These are phyloP conservation scores for Penicillium sp. DNA, from an alignment of 2,329 filamentous ascomycete species.

Conservation along the genomic window DNA sequence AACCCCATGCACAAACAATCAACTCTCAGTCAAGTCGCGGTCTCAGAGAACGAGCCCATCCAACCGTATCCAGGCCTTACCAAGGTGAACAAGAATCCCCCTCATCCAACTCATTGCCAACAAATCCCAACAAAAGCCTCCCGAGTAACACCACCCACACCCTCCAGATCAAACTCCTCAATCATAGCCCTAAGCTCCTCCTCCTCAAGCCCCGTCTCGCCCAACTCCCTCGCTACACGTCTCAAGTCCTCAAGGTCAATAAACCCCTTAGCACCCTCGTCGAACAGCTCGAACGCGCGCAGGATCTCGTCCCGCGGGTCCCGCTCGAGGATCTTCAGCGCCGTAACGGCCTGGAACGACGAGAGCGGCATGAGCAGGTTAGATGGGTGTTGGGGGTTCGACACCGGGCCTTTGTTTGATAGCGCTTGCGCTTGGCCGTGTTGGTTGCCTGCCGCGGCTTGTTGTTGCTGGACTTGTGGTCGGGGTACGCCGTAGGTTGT, in stretches of 20 bases:
- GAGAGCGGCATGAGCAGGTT: conserved; percentile 70
- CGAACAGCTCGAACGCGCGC: conserved; percentile 89
- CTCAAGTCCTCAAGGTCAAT: conserved; percentile 87
- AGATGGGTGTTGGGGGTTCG: conserved; percentile 56
- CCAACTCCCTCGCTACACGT: conserved; percentile 82
- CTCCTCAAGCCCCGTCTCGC: conserved; percentile 82
- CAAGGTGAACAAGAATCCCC: neutral
- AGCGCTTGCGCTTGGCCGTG: conserved; percentile 32
- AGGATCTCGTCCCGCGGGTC: conserved; percentile 90
- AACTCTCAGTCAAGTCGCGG: neutral
- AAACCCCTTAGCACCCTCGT: conserved; percentile 84
- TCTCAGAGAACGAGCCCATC: neutral
- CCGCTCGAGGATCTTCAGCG: conserved; percentile 73
- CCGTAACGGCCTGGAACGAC: conserved; percentile 72
- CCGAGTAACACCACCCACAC: conserved; percentile 70
- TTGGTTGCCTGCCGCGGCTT: conserved; percentile 4
- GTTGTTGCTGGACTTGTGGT: conserved; percentile 49
- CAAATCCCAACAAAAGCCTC: conserved; percentile 68
- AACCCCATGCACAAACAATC: conserved; percentile 7
- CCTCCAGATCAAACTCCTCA: conserved; percentile 94
- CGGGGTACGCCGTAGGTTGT: conserved; percentile 74
- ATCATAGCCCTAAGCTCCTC: conserved; percentile 95
- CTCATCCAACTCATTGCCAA: conserved; percentile 44
- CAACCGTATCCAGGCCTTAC: neutral
- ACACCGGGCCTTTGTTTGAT: conserved; percentile 27